Evolutionary conservation across 2,329 filamentous ascomycete genomes (phyloP).

Genomic region (Fusarium neocosmosporiellum): DNA sequence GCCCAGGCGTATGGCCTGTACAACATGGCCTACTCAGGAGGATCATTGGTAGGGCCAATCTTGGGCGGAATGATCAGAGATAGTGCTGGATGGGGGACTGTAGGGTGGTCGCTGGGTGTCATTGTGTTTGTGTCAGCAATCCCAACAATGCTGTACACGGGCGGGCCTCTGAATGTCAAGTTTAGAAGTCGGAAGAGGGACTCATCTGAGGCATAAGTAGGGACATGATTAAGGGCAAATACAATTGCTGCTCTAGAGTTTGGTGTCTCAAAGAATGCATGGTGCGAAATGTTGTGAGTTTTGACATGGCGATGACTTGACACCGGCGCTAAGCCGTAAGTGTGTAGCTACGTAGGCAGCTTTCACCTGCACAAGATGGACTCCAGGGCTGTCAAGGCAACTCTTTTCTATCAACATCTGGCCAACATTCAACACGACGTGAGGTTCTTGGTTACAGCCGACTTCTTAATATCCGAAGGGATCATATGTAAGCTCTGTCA

Average conservation of each 20-base stretch:
- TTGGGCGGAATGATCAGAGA: constrained; percentile 51
- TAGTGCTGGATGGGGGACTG: constrained; percentile 46
- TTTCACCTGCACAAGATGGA: background rate
- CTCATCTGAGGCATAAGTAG: background rate
- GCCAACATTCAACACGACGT: background rate
- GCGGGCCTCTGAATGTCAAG: constrained; percentile 39
- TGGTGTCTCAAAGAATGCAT: background rate
- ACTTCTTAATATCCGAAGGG: background rate
- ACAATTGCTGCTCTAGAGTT: background rate
- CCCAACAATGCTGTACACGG: constrained; percentile 44
- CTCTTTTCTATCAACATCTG: constrained; percentile 1
- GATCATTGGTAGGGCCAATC: constrained; percentile 48
- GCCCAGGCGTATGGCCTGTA: constrained; percentile 51
- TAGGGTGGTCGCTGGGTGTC: constrained; percentile 48
- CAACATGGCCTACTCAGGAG: constrained; percentile 50
- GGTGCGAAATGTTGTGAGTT: background rate
- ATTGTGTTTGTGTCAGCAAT: constrained; percentile 44
- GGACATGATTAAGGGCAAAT: background rate
- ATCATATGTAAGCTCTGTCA: background rate
- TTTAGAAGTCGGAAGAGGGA: constrained; percentile 39
- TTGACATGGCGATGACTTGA: background rate
- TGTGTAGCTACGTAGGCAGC: constrained; percentile 23
- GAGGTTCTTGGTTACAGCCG: background rate
- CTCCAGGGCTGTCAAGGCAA: background rate
- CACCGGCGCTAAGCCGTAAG: constrained; percentile 34